These are phyloP conservation scores for Geotrichum australiense DNA, from an alignment of 1,139 yeast species.

Conservation along the genomic window DNA sequence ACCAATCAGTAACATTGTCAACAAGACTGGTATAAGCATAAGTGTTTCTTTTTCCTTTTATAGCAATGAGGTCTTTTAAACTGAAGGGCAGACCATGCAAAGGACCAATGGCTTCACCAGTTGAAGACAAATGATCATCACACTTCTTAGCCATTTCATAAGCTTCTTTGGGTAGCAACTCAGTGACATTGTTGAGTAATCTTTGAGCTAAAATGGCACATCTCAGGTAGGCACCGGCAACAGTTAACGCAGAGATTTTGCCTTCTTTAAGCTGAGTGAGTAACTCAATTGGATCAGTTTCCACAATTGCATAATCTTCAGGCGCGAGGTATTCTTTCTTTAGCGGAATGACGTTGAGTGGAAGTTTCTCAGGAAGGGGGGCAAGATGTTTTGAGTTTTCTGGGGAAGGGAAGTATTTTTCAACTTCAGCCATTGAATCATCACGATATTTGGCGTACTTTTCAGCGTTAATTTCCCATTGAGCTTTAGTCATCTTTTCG, in stretches of 20 bases:
- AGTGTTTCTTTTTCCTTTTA: constrained; percentile 41
- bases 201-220: constrained; percentile 56
- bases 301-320: constrained; percentile 28
- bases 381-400: constrained; percentile 21
- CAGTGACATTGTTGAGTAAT: constrained; percentile 38
- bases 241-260: constrained; percentile 40
- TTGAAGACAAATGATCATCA: constrained; percentile 36
- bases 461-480: constrained; percentile 13
- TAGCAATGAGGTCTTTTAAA: constrained; percentile 44
- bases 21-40: constrained; percentile 37
- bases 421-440: constrained; percentile 27
- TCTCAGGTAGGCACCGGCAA: constrained; percentile 47
- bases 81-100: constrained; percentile 49
- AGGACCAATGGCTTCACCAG: constrained; percentile 42
- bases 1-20: constrained; percentile 28
- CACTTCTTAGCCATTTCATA: constrained; percentile 39
- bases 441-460: constrained; percentile 22
- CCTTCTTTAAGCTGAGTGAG: constrained; percentile 38
- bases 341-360: constrained; percentile 27
- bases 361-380: constrained; percentile 26
- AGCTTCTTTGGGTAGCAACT: constrained; percentile 31
- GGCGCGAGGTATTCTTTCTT: constrained; percentile 24
- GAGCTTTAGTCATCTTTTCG: constrained; percentile 10
- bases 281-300: constrained; percentile 30
- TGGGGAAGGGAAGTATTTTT: constrained; percentile 26